Conservation (phyloP, 2,329 filamentous ascomycete genomes). For the Botryotinia globosa region DNA sequence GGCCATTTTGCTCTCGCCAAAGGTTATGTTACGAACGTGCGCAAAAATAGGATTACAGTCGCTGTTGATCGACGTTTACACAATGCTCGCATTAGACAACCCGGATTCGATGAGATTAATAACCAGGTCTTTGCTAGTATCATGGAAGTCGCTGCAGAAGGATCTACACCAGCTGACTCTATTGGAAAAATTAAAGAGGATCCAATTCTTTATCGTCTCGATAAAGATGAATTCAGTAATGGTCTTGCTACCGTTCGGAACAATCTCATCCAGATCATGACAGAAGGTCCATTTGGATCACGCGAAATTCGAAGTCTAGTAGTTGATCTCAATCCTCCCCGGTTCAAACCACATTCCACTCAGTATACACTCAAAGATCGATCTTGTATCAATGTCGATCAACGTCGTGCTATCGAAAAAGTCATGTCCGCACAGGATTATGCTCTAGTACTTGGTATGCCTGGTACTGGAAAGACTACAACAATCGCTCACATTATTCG, state of each 20-base stretch:
- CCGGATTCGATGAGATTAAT: constrained; percentile 68
- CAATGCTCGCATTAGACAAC: constrained; percentile 72
- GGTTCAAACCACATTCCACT: constrained; percentile 66
- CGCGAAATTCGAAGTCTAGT: constrained; percentile 74
- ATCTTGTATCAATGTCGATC: constrained; percentile 78
- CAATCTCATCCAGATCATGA: constrained; percentile 91
- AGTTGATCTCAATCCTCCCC: constrained; percentile 70
- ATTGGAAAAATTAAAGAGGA: constrained; percentile 51
- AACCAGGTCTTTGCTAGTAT: constrained; percentile 91
- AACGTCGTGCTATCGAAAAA: constrained; percentile 82
- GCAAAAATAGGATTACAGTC: constrained; percentile 74
- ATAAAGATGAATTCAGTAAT: constrained; percentile 98
- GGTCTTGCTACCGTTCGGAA: constrained; percentile 94
- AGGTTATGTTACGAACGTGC: constrained; percentile 80
- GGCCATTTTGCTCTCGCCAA: constrained; percentile 94
- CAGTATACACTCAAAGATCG: constrained; percentile 61
- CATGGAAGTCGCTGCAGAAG: constrained; percentile 73
- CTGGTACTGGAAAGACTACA: constrained; percentile 95
- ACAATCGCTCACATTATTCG: constrained; percentile 97
- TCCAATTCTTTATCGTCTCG: constrained; percentile 73
- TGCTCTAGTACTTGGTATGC: constrained; percentile 96
- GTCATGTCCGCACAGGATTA: constrained; percentile 96
- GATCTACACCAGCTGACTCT: constrained; percentile 50
- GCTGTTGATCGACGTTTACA: constrained; percentile 88
- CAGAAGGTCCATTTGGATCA: constrained; percentile 68